Percentiles rank a stretch among this genome's conserved stretches.
These are phyloP conservation scores for Wallacemonas collosoma DNA, from an alignment of 208 protist genomes.

Conservation along the genomic window DNA sequence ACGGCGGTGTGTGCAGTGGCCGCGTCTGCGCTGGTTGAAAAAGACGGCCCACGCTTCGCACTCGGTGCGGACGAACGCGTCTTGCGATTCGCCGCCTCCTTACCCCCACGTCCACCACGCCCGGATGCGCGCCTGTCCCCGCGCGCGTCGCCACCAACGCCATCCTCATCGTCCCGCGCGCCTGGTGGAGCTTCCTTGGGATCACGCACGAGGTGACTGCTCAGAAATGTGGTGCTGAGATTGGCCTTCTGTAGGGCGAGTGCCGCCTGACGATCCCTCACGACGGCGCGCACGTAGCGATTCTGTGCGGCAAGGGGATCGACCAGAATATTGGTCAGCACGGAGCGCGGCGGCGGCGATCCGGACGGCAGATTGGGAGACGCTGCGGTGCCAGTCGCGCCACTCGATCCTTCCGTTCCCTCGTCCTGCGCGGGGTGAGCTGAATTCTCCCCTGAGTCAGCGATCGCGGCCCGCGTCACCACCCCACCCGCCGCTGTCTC, in stretches of 20 bases:
- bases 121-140: not conserved
- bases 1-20: not conserved
- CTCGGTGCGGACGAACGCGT: not conserved
- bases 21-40: not conserved
- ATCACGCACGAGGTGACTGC: constrained; percentile 50
- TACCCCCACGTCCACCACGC: not conserved
- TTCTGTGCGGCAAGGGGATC: constrained; percentile 45
- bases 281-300: constrained; percentile 54
- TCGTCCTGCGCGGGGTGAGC: no score
- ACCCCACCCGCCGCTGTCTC: not conserved
- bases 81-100: not conserved
- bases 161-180: constrained; percentile 9
- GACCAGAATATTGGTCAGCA: constrained; percentile 35
- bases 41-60: constrained; percentile 5
- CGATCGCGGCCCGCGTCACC: no score
- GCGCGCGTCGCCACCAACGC: not conserved
- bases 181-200: constrained; percentile 29
- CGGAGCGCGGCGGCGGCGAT: not conserved
- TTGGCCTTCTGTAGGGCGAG: constrained; percentile 74
- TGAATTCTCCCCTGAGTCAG: no score
- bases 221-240: constrained; percentile 76
- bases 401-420: no score
- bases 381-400: no score
- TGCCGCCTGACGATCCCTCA: constrained; percentile 53
- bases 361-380: no score